Evolutionary conservation across 768 basidiomycete genomes (phyloP).

Genomic region (Russula brevipes): DNA sequence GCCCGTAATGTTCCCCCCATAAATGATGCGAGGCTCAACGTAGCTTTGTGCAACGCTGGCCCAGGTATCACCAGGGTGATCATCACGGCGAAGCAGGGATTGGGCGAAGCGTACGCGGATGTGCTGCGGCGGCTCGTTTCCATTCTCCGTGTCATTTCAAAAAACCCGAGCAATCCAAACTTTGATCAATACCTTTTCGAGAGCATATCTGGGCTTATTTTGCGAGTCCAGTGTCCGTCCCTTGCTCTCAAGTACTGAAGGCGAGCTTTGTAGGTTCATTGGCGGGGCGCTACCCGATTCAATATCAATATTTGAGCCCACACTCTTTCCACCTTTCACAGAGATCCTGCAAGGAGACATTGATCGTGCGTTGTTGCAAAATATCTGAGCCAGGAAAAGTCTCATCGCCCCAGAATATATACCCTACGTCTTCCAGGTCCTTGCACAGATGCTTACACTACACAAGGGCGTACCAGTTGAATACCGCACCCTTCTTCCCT

Average conservation of each 20-base stretch:
- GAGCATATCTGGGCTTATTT: constrained; percentile 88
- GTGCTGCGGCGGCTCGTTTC: constrained; percentile 68
- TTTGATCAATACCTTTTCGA: constrained; percentile 99
- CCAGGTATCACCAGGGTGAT: constrained; percentile 93
- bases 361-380: constrained; percentile 54
- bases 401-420: constrained; percentile 69
- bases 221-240: constrained; percentile 40
- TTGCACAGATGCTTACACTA: constrained; percentile 90
- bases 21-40: background rate
- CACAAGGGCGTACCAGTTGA: constrained; percentile 67
- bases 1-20: constrained; percentile 29
- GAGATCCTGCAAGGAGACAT: constrained; percentile 89
- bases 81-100: constrained; percentile 75
- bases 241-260: background rate
- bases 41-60: background rate
- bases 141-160: constrained; percentile 83
- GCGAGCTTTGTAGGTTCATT: constrained; percentile 54
- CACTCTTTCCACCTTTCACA: constrained; percentile 83
- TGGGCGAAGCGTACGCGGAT: constrained; percentile 62
- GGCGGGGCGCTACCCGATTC: constrained; percentile 64
- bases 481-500: constrained; percentile 74
- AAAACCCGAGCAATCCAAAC: constrained; percentile 95
- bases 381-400: background rate
- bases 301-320: constrained; percentile 68
- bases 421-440: constrained; percentile 94